A percentile compares a stretch with the other conserved stretches of the same genome.
Conservation (phyloP, 164 flowering plant genomes). For the Saururus chinensis region DNA sequence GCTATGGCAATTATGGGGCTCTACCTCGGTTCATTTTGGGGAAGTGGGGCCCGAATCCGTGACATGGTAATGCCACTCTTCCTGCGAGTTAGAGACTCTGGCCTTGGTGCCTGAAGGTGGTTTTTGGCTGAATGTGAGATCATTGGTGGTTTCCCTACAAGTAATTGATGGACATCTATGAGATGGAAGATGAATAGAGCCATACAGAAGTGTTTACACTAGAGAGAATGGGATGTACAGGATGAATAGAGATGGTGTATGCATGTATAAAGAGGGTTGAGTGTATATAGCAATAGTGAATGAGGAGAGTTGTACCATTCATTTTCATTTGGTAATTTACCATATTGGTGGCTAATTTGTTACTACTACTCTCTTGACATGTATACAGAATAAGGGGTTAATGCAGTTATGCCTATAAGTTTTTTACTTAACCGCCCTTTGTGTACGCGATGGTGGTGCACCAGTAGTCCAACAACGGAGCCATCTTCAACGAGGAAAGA, state of each 20-base stretch:
- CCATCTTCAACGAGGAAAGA: too few species aligned
- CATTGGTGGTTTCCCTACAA: not conserved
- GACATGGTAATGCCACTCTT: conserved; percentile 34
- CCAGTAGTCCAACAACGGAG: too few species aligned
- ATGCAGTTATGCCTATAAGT: too few species aligned
- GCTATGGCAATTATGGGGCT: conserved; percentile 99
- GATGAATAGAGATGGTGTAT: not conserved
- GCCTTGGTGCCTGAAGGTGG: conserved; percentile 1
- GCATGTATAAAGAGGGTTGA: not conserved
- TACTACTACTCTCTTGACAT: not conserved
- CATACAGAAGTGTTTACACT: not conserved
- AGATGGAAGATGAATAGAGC: not conserved
- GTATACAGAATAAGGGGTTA: too few species aligned
- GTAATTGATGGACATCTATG: not conserved
- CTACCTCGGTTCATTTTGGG: conserved; percentile 90
- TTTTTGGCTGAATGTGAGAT: not conserved
- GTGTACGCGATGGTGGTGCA: too few species aligned
- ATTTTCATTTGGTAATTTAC: not conserved
- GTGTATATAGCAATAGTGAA: not conserved
- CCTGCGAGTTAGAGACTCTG: conserved; percentile 16
- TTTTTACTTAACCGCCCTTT: too few species aligned
- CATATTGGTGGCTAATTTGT: not conserved
- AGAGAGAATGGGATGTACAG: not conserved
- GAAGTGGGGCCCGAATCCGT: conserved; percentile 55
- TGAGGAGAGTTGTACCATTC: not conserved